phyloP scores from a whole-genome alignment of 257 asterid species.

The Nyctanthes arbortristis region DNA sequence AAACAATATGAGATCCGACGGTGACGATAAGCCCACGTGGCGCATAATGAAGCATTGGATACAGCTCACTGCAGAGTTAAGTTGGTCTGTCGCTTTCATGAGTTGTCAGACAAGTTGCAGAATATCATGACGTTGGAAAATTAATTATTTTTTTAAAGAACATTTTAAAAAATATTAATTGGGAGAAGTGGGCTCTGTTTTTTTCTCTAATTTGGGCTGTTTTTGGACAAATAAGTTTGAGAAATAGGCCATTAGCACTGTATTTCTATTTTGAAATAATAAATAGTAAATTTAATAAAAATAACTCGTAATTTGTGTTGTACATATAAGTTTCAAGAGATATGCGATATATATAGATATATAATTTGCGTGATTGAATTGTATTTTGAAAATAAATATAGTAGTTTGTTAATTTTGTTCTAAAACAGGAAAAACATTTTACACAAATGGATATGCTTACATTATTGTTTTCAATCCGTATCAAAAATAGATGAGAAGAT shows the following conservation, averaged over 20 bases:
- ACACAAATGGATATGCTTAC: no score
- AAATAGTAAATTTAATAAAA: no score
- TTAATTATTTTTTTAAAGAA: background rate
- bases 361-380: no score
- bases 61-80: conserved; percentile 30
- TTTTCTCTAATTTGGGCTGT: background rate
- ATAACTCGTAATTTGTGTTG: no score
- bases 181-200: background rate
- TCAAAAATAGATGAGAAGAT: no score
- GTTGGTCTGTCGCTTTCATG: conserved; percentile 41
- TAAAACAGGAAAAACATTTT: no score
- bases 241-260: background rate
- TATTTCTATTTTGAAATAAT: no score
- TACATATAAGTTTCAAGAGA: no score
- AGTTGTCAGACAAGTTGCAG: conserved; percentile 30
- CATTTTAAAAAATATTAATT: background rate
- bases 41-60: conserved; percentile 11
- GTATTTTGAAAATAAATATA: no score
- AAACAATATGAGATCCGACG: conserved; percentile 32
- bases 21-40: conserved; percentile 26
- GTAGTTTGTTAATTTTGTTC: no score
- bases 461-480: no score
- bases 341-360: no score
- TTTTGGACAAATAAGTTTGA: background rate
- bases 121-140: conserved; percentile 11